These are phyloP conservation scores for Vitis rotundifolia DNA, from an alignment of 164 flowering plant genomes.

Conservation along the genomic window DNA sequence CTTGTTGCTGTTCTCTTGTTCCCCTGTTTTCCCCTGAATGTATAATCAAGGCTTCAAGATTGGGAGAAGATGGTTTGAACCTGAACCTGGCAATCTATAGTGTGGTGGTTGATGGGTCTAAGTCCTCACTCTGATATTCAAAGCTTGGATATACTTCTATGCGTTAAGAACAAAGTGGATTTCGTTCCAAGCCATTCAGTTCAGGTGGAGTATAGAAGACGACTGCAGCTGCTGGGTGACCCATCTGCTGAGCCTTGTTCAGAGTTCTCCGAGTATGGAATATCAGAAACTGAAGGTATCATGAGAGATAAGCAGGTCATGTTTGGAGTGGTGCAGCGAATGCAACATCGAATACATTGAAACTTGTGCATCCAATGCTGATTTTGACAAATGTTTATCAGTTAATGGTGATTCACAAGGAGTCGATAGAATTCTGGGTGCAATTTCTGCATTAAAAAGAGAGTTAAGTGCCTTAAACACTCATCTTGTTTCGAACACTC, in stretches of 20 bases:
- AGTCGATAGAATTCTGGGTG: too few relatives aligned
- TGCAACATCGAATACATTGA: conserved; percentile 80
- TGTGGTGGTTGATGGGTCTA: too few relatives aligned
- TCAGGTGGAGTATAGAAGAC: conserved; percentile 78
- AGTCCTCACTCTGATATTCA: conserved; percentile 48
- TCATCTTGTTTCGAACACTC: conserved; percentile 75
- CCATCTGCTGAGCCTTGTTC: conserved; percentile 36
- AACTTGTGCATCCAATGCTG: conserved; percentile 89
- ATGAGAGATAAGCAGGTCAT: conserved; percentile 51
- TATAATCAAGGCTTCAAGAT: too few relatives aligned
- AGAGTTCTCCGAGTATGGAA: too few relatives aligned
- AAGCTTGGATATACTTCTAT: conserved; percentile 70
- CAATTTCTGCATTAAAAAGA: conserved; percentile 73
- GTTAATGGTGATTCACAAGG: conserved; percentile 92
- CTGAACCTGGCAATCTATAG: too few relatives aligned
- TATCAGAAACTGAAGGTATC: conserved; percentile 80
- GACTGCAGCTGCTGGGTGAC: conserved; percentile 40
- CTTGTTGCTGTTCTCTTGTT: too few relatives aligned
- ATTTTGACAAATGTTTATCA: conserved; percentile 89
- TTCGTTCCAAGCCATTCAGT: conserved; percentile 82
- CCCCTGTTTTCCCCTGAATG: too few relatives aligned
- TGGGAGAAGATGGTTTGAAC: too few relatives aligned
- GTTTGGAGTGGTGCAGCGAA: conserved; percentile 84
- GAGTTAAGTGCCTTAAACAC: conserved; percentile 66
- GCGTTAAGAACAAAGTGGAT: conserved; percentile 95